Conservation (phyloP, 2,329 filamentous ascomycete genomes). For the Mariannaea sp. region DNA sequence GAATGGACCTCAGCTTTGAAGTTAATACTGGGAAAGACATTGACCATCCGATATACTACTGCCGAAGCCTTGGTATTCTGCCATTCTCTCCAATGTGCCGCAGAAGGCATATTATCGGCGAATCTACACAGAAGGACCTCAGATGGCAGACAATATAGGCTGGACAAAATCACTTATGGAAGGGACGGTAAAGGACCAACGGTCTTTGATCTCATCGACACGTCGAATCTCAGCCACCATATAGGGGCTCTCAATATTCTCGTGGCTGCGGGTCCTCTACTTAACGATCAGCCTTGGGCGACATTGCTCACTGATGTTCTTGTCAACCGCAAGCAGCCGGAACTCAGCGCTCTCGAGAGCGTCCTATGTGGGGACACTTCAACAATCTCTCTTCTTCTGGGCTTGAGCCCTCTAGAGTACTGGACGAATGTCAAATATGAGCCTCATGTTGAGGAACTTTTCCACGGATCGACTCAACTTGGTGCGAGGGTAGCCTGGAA, state of each 20-base stretch:
- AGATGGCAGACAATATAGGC: constrained; percentile 45
- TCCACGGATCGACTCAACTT: constrained; percentile 35
- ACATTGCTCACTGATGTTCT: constrained; percentile 56
- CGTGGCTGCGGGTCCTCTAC: constrained; percentile 52
- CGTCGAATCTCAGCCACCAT: constrained; percentile 50
- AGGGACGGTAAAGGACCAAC: constrained; percentile 42
- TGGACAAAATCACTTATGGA: constrained; percentile 51
- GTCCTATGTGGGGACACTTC: constrained; percentile 53
- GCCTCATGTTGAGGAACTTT: constrained; percentile 47
- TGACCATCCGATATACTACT: constrained; percentile 52
- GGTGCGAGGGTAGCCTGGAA: constrained; percentile 45
- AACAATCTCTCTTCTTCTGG: constrained; percentile 55
- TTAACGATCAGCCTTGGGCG: constrained; percentile 50
- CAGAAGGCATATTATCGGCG: constrained; percentile 39
- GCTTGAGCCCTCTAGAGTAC: constrained; percentile 54
- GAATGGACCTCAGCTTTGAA: constrained; percentile 52
- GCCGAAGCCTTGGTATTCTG: constrained; percentile 58
- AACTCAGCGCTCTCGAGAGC: constrained; percentile 42
- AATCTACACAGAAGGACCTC: constrained; percentile 50
- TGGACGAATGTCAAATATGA: constrained; percentile 54
- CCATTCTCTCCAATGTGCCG: constrained; percentile 54
- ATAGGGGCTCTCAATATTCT: constrained; percentile 46
- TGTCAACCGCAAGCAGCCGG: constrained; percentile 36
- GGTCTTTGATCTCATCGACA: constrained; percentile 62
- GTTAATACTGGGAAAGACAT: constrained; percentile 28